phyloP scores from a whole-genome alignment of 1,139 yeast species.

The Torulaspora pretoriensis region DNA sequence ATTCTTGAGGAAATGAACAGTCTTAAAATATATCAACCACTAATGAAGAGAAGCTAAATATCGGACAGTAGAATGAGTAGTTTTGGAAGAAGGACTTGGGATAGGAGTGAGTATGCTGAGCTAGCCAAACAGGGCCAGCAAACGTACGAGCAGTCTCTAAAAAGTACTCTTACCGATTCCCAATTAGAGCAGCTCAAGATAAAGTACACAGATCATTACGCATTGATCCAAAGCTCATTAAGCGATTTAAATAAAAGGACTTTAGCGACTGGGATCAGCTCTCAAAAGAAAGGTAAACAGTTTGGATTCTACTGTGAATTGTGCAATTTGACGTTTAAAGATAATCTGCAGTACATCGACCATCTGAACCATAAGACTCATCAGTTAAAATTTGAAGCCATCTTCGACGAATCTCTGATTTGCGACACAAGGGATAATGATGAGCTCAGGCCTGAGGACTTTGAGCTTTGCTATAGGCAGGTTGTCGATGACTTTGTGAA shows the following conservation, averaged over 20 bases:
- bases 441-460: constrained; percentile 38
- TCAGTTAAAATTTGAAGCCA: constrained; percentile 39
- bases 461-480: constrained; percentile 29
- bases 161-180: constrained; percentile 13
- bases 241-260: constrained; percentile 45
- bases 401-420: constrained; percentile 31
- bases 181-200: constrained; percentile 24
- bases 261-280: constrained; percentile 42
- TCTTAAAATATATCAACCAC: background rate
- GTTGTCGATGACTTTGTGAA: constrained; percentile 27
- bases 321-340: constrained; percentile 76
- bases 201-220: constrained; percentile 27
- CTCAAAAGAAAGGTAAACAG: constrained; percentile 53
- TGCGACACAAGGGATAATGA: constrained; percentile 36
- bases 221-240: constrained; percentile 37
- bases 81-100: constrained; percentile 69
- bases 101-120: constrained; percentile 56
- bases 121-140: constrained; percentile 39
- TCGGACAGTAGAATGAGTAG: constrained; percentile 20
- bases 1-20: background rate
- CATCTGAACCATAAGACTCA: constrained; percentile 76
- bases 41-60: background rate
- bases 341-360: constrained; percentile 73
- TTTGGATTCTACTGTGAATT: constrained; percentile 80
- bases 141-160: constrained; percentile 12